Evolutionary conservation across 192 early-diverging fungal species (phyloP).

Genomic region (Backusella australiensis): DNA sequence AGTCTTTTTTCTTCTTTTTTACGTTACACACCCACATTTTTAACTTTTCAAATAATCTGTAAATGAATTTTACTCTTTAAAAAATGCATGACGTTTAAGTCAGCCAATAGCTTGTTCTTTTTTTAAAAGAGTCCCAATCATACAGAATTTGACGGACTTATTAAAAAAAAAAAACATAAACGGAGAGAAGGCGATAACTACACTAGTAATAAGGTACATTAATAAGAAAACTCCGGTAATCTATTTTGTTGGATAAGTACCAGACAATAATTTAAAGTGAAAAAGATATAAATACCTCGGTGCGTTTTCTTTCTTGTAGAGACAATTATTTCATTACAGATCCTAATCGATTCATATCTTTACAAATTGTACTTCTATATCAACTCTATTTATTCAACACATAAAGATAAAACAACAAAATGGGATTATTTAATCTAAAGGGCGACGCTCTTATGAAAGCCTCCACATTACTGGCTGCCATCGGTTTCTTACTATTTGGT

Average conservation of each 20-base stretch:
- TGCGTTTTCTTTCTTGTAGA: not conserved
- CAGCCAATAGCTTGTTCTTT: not conserved
- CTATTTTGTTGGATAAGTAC: not conserved
- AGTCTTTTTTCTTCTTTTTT: not conserved
- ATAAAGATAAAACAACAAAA: not conserved
- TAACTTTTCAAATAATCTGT: not conserved
- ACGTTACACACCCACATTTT: not conserved
- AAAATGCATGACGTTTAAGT: not conserved
- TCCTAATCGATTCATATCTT: not conserved
- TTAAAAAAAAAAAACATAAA: not conserved
- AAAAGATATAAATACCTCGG: not conserved
- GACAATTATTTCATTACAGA: not conserved
- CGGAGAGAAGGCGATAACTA: not conserved
- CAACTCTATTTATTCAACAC: not conserved
- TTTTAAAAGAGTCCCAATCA: not conserved
- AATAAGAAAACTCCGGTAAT: not conserved
- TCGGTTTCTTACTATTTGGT: slow-evolving; percentile 37
- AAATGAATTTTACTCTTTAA: not conserved
- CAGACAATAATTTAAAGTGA: not conserved
- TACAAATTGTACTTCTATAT: not conserved
- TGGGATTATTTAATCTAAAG: slow-evolving; percentile 12
- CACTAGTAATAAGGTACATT: not conserved
- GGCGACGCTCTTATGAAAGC: slow-evolving; percentile 56
- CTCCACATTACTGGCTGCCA: slow-evolving; percentile 44
- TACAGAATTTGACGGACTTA: not conserved